Evolutionary conservation across 768 basidiomycete genomes (phyloP), one percentile per base, ranked within the genome.

Genomic region (Chalciporus piperatus): DNA sequence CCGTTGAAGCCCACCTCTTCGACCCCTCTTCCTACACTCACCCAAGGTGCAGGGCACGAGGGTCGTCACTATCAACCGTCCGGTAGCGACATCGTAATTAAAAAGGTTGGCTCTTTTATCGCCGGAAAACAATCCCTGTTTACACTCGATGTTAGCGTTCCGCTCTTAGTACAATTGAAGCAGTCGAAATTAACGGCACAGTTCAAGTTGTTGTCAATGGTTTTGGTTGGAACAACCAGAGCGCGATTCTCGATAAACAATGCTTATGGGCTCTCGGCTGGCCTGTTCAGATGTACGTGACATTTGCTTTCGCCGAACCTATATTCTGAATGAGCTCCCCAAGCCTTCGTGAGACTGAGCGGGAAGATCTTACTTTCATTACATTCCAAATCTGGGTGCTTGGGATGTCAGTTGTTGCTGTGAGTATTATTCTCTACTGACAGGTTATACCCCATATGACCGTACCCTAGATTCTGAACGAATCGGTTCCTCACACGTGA

Each of bases 371-470:
- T 52, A 78, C 84, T 11, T 90, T 90, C 67, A 82, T 91, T 37
- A 75, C 77, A 6, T 92, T 90, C 71, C 87, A 91, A 58, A 70
- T 88, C 48, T 92, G 89, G 89, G 82, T 89, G 6, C 72, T 89
- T 14, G 86, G 84, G 27, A 85, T 89, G 83, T 88, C 87, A 11
- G 50, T 85, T 25, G 84, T 88, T 40, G 88, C 88, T 37, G 67
- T 62, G 47, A 57, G 68, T 59, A 45, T 22, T 2, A 51, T n/a
- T 11, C 35, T 45, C 55, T 10, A 33, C 52, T 17, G 63, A 80
- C 27, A 62, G 20, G 35, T 37, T n/a, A 33, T 13, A 42, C 39
- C 14, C 30, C 17, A 41, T 33, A 22, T 14, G 11, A 9, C 39
- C 27, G 30, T 48, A 28, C 30, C 9, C 9, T 51, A 68, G 63